These are phyloP conservation scores for Phialophora tarda DNA, from an alignment of 2,329 filamentous ascomycete species.

Conservation along the genomic window DNA sequence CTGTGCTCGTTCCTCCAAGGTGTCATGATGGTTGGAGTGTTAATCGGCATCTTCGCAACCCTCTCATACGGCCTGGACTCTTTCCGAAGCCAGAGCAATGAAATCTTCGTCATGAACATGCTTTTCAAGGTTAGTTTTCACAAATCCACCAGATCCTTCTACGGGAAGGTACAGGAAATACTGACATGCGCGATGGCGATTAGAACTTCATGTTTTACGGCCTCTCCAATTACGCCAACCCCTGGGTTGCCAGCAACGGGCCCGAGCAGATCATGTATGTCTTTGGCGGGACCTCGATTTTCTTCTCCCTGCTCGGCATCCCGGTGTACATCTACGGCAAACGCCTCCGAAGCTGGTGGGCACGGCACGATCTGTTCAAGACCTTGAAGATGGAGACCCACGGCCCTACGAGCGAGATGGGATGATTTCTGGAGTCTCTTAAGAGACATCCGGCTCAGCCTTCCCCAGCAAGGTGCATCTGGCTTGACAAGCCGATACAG, in stretches of 20 bases:
- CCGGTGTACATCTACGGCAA: conserved; percentile 43
- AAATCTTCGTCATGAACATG: conserved; percentile 44
- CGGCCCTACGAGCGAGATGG: conserved; percentile 30
- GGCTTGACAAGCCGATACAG: neutral
- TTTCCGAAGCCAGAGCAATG: conserved; percentile 41
- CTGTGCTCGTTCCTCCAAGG: conserved; percentile 43
- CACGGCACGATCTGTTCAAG: conserved; percentile 33
- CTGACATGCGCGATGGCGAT: neutral
- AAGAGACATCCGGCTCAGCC: no score
- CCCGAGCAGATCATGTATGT: conserved; percentile 42
- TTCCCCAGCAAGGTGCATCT: neutral
- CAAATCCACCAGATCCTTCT: neutral
- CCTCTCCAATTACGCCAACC: conserved; percentile 41
- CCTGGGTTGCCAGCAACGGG: conserved; percentile 40
- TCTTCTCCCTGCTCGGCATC: conserved; percentile 39
- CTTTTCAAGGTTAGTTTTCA: conserved; percentile 39
- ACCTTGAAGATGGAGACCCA: conserved; percentile 35
- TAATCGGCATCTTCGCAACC: conserved; percentile 41
- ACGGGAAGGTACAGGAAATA: neutral
- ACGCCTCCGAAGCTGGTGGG: conserved; percentile 36
- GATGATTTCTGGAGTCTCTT: conserved; percentile 8
- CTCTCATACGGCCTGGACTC: conserved; percentile 41
- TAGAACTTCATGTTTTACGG: conserved; percentile 44
- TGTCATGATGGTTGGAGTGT: conserved; percentile 41
- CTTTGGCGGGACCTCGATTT: conserved; percentile 42